phyloP scores from a whole-genome alignment of 495 filamentous ascomycete species.

The Lophiostoma macrostomum region DNA sequence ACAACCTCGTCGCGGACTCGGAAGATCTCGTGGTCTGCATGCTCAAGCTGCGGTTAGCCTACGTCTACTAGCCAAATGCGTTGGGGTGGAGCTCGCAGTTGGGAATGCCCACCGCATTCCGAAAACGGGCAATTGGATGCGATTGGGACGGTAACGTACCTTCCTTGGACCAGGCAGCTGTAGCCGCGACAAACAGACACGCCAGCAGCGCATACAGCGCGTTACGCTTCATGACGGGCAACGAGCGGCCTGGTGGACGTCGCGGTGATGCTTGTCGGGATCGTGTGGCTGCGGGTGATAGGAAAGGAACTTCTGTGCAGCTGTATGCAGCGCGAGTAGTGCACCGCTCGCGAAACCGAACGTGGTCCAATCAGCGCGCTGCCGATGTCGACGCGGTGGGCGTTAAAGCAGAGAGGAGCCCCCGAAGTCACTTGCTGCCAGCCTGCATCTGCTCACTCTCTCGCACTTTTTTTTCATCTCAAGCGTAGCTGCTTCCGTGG shows the following conservation, averaged over 20 bases:
- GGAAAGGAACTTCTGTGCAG: slow-evolving; percentile 11
- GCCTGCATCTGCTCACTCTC: background rate
- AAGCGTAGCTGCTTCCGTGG: slow-evolving; percentile 14
- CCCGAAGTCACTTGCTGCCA: background rate
- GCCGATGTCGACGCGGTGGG: slow-evolving; percentile 1
- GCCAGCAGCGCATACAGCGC: slow-evolving; percentile 48
- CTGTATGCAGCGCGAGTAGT: slow-evolving; percentile 5
- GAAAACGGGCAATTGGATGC: slow-evolving; percentile 6
- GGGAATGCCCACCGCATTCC: slow-evolving; percentile 3
- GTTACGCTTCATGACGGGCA: slow-evolving; percentile 23
- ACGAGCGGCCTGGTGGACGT: background rate
- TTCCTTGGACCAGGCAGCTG: slow-evolving; percentile 80
- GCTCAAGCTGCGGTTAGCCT: slow-evolving; percentile 14
- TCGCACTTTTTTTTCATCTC: background rate
- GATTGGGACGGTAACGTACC: slow-evolving; percentile 48
- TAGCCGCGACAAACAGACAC: slow-evolving; percentile 58
- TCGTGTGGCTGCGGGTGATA: slow-evolving; percentile 20
- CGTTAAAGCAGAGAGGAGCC: background rate
- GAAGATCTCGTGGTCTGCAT: slow-evolving; percentile 93
- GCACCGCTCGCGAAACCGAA: slow-evolving; percentile 7
- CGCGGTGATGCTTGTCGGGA: slow-evolving; percentile 2
- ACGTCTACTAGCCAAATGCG: slow-evolving; percentile 12
- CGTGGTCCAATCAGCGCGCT: slow-evolving; percentile 31
- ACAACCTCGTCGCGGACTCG: slow-evolving; percentile 82
- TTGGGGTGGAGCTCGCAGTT: slow-evolving; percentile 1